Evolutionary conservation across 768 basidiomycete species (phyloP).

Genomic region (Cystobasidium ongulense): DNA sequence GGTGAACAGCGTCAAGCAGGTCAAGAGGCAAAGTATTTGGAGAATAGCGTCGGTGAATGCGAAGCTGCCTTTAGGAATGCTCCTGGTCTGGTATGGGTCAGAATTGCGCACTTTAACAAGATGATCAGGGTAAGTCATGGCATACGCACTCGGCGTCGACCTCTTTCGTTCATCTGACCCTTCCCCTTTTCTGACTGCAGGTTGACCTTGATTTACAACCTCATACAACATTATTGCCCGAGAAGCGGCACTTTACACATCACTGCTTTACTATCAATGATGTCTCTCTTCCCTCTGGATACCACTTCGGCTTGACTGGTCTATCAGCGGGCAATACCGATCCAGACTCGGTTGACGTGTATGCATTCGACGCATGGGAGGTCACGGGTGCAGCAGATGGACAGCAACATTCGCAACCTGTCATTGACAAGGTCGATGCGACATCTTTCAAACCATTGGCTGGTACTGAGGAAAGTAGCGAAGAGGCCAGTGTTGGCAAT

Average conservation of each 20-base stretch:
- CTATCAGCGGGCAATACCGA: conserved; percentile 39
- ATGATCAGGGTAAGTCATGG: conserved; percentile 35
- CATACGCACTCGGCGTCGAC: neutral
- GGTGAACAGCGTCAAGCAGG: conserved; percentile 4
- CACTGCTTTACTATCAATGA: conserved; percentile 39
- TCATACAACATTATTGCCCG: conserved; percentile 40
- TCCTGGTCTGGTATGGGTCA: conserved; percentile 40
- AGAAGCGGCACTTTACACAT: conserved; percentile 37
- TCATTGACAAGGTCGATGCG: neutral
- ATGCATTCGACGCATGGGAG: conserved; percentile 38
- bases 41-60: conserved; percentile 38
- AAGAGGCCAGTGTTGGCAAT: neutral
- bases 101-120: conserved; percentile 38
- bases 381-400: conserved; percentile 23
- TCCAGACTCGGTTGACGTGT: conserved; percentile 41
- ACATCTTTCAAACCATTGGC: neutral
- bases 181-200: neutral
- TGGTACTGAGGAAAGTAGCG: conserved; percentile 12
- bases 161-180: neutral
- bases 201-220: conserved; percentile 41
- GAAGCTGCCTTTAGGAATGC: conserved; percentile 41
- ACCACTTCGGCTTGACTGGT: conserved; percentile 37
- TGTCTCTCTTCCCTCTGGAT: conserved; percentile 31
- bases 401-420: neutral
- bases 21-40: conserved; percentile 38